Percentiles rank a stretch among this genome's conserved stretches.
These are phyloP conservation scores for Persicaria tinctoria DNA, from an alignment of 148 eudicot species.

Conservation along the genomic window DNA sequence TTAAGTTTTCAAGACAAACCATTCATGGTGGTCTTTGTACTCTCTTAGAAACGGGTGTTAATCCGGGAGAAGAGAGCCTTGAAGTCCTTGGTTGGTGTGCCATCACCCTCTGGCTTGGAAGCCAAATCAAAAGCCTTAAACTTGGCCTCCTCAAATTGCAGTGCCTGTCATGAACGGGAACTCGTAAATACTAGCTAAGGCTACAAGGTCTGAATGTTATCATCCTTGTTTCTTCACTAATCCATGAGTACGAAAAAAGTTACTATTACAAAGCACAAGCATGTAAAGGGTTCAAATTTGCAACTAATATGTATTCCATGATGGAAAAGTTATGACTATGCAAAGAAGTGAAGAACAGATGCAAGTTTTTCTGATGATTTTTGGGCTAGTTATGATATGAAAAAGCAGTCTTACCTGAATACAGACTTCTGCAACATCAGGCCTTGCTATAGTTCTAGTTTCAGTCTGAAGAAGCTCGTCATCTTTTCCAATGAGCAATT, in stretches of 20 bases:
- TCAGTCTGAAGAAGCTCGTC: slow-evolving; percentile 93
- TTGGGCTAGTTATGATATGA: not conserved
- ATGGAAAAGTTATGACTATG: not conserved
- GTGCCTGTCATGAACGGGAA: slow-evolving; percentile 38
- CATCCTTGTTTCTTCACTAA: not conserved
- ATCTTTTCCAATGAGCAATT: slow-evolving; percentile 81
- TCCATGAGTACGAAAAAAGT: not conserved
- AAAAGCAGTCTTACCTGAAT: slow-evolving; percentile 41
- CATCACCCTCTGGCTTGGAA: slow-evolving; percentile 76
- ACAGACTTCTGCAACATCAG: slow-evolving; percentile 98
- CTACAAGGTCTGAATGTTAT: too few relatives aligned
- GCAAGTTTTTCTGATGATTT: not conserved
- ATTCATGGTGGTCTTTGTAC: not conserved
- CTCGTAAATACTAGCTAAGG: not conserved
- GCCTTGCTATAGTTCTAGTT: slow-evolving; percentile 59
- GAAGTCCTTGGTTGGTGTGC: slow-evolving; percentile 71
- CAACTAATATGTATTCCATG: not conserved
- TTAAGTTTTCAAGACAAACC: not conserved
- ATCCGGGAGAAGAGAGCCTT: slow-evolving; percentile 57
- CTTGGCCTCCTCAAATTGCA: slow-evolving; percentile 77
- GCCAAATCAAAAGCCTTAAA: slow-evolving; percentile 79
- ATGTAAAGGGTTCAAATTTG: not conserved
- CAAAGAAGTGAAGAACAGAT: not conserved
- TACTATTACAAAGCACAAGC: too few relatives aligned
- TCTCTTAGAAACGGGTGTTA: slow-evolving; percentile 41